phyloP scores from a whole-genome alignment of 805 yeast species.

The Wickerhamomyces ciferrii region DNA sequence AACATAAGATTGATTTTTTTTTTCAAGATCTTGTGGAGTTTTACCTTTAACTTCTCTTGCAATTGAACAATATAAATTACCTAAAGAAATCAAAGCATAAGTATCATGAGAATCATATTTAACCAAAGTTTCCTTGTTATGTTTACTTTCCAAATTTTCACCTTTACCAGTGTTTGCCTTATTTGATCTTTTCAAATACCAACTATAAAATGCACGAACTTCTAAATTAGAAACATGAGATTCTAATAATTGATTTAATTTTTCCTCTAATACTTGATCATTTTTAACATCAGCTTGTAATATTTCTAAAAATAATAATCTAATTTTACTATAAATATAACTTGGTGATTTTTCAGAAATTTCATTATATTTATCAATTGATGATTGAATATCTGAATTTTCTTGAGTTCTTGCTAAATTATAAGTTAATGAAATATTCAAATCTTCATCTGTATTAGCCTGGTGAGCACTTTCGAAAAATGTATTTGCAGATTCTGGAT shows the following conservation, averaged over 20 bases:
- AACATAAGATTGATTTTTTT: slow-evolving; percentile 66
- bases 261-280: slow-evolving; percentile 35
- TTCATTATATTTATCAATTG: slow-evolving; percentile 39
- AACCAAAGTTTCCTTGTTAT: slow-evolving; percentile 80
- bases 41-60: slow-evolving; percentile 67
- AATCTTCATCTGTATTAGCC: slow-evolving; percentile 22
- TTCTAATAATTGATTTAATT: slow-evolving; percentile 49
- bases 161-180: slow-evolving; percentile 35
- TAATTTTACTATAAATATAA: slow-evolving; percentile 69
- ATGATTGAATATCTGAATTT: slow-evolving; percentile 23
- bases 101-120: slow-evolving; percentile 82
- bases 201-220: slow-evolving; percentile 85
- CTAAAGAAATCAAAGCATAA: slow-evolving; percentile 85
- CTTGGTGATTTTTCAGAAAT: slow-evolving; percentile 60
- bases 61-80: slow-evolving; percentile 76
- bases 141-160: slow-evolving; percentile 64
- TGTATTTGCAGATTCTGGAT: slow-evolving; percentile 49
- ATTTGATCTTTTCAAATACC: slow-evolving; percentile 68
- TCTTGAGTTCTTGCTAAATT: slow-evolving; percentile 79
- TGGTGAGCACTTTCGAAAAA: slow-evolving; percentile 47
- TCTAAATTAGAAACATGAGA: slow-evolving; percentile 62
- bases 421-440: slow-evolving; percentile 46
- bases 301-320: slow-evolving; percentile 60
- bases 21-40: slow-evolving; percentile 44
- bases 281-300: slow-evolving; percentile 39